A percentile compares a stretch with the other conserved stretches of the same genome.
These are phyloP conservation scores for Chrysanthemum makinoi DNA, from an alignment of 129 eudicot species.

Conservation along the genomic window DNA sequence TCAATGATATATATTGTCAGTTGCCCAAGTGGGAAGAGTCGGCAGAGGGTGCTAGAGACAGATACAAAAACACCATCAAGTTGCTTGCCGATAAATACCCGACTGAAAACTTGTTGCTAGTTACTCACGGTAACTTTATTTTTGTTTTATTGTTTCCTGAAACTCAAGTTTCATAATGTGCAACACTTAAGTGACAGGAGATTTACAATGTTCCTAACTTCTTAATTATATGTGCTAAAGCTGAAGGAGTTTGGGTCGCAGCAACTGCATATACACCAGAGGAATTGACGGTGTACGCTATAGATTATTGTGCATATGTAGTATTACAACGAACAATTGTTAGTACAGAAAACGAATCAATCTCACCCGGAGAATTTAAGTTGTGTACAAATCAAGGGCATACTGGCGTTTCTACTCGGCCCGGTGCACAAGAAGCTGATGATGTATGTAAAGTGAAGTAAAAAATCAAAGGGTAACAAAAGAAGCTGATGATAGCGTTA, in stretches of 20 bases:
- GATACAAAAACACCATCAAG: conserved; percentile 58
- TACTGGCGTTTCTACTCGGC: conserved; percentile 33
- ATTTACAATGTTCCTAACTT: background rate
- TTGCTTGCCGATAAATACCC: conserved; percentile 89
- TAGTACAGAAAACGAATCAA: conserved; percentile 28
- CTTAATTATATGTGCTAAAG: conserved; percentile 28
- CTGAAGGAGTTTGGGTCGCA: conserved; percentile 69
- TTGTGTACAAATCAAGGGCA: conserved; percentile 26
- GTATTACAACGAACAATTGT: conserved; percentile 32
- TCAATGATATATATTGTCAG: conserved; percentile 30
- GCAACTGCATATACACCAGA: conserved; percentile 40
- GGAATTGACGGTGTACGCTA: conserved; percentile 29
- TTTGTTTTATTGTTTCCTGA: background rate
- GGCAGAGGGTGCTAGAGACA: conserved; percentile 45
- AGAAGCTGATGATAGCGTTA: background rate
- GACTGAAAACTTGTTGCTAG: conserved; percentile 77
- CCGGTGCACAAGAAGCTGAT: background rate
- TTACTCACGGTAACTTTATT: conserved; percentile 66
- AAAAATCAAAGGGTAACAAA: background rate
- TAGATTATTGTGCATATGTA: conserved; percentile 66
- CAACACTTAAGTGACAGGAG: background rate
- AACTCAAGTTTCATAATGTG: background rate
- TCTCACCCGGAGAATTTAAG: conserved; percentile 39
- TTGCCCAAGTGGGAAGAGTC: conserved; percentile 85
- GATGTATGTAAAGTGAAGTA: background rate